A percentile compares a stretch with the other conserved stretches of the same genome.
These are phyloP conservation scores for Aspergillus hancockii DNA, from an alignment of 495 filamentous ascomycete species.

Conservation along the genomic window DNA sequence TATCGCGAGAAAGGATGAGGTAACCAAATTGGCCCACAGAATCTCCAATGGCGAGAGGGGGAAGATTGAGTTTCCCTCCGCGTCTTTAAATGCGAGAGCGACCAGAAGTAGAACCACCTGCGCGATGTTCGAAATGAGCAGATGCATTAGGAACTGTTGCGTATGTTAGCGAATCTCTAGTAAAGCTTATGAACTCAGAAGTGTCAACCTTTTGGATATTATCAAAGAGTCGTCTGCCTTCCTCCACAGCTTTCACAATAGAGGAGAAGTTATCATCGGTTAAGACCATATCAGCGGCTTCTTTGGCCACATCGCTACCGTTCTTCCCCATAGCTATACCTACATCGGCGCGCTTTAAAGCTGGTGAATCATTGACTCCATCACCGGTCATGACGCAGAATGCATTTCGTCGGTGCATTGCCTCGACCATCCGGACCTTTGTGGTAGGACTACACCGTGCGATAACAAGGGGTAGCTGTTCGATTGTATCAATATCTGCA, in stretches of 20 bases:
- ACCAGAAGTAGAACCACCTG: slow-evolving; percentile 72
- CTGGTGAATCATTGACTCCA: slow-evolving; percentile 84
- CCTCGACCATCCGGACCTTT: slow-evolving; percentile 71
- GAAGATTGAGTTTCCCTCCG: slow-evolving; percentile 64
- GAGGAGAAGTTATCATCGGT: slow-evolving; percentile 87
- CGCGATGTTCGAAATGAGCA: slow-evolving; percentile 72
- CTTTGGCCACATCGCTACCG: slow-evolving; percentile 89
- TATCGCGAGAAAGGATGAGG: slow-evolving; percentile 73
- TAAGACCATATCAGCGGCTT: slow-evolving; percentile 81
- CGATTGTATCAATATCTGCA: slow-evolving; percentile 59
- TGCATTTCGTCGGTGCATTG: slow-evolving; percentile 63
- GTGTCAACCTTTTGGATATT: slow-evolving; percentile 69
- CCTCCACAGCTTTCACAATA: slow-evolving; percentile 71
- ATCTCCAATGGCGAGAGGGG: slow-evolving; percentile 75
- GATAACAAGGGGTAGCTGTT: slow-evolving; percentile 65
- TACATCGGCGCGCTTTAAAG: slow-evolving; percentile 74
- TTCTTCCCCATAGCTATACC: slow-evolving; percentile 84
- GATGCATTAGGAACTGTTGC: slow-evolving; percentile 63
- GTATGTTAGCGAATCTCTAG: background rate
- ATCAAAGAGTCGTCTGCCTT: slow-evolving; percentile 73
- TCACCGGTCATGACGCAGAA: slow-evolving; percentile 78
- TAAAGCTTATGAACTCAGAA: background rate
- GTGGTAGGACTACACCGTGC: slow-evolving; percentile 69
- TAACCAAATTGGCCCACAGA: slow-evolving; percentile 78
- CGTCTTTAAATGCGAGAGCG: slow-evolving; percentile 72